Evolutionary conservation across 306 rosid species (phyloP).

Genomic region (Cucumis hystrix): DNA sequence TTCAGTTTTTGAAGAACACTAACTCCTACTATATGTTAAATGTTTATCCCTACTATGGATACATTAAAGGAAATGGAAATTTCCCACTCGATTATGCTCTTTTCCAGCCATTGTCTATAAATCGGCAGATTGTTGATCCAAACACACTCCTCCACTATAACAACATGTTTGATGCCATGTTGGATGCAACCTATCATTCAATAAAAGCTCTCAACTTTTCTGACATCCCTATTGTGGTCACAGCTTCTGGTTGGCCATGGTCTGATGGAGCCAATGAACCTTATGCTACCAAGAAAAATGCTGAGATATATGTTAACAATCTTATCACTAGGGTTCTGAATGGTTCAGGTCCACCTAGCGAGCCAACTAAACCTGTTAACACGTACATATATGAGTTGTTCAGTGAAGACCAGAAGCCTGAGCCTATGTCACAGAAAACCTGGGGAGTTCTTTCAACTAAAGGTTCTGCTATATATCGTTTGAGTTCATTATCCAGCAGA

Average conservation of each 20-base stretch:
- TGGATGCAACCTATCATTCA: conserved; percentile 75
- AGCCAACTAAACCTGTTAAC: conserved; percentile 47
- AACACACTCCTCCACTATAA: conserved; percentile 64
- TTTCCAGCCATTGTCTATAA: conserved; percentile 59
- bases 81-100: conserved; percentile 85
- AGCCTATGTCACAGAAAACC: conserved; percentile 49
- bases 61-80: conserved; percentile 42
- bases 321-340: conserved; percentile 55
- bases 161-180: conserved; percentile 92
- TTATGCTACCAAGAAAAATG: conserved; percentile 58
- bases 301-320: conserved; percentile 47
- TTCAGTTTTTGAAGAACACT: conserved; percentile 50
- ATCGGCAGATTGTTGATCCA: conserved; percentile 85
- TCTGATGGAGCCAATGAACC: conserved; percentile 61
- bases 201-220: conserved; percentile 54
- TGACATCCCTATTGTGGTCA: conserved; percentile 52
- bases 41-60: conserved; percentile 47
- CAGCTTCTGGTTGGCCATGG: conserved; percentile 89
- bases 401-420: conserved; percentile 81
- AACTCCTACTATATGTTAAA: conserved; percentile 55
- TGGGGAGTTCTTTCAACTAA: conserved; percentile 58
- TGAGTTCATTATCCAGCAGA: conserved; percentile 27
- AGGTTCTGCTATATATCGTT: conserved; percentile 51
- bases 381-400: conserved; percentile 75
- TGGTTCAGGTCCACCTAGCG: conserved; percentile 79